Percentiles rank a stretch among this genome's conserved stretches.
phyloP scores from a whole-genome alignment of 2,329 filamentous ascomycete species.

The Emericellopsis atlantica region DNA sequence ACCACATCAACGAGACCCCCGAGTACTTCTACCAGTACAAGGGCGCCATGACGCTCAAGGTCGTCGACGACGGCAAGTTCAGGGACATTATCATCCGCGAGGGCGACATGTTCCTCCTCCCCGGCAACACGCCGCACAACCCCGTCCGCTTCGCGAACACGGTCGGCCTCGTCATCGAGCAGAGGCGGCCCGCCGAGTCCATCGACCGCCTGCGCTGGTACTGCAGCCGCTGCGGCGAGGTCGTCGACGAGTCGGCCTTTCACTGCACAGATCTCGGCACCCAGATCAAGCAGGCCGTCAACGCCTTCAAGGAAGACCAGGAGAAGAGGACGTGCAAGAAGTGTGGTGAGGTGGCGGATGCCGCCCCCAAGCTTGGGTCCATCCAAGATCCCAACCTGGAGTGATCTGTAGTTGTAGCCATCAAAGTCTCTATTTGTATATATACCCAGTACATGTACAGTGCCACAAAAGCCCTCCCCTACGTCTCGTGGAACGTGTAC shows the following conservation, averaged over 20 bases:
- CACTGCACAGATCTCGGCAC: constrained; percentile 83
- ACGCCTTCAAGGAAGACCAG: constrained; percentile 59
- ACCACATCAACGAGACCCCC: constrained; percentile 92
- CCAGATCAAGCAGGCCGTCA: constrained; percentile 87
- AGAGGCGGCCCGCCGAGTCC: constrained; percentile 56
- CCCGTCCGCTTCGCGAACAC: constrained; percentile 88
- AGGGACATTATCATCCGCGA: constrained; percentile 81
- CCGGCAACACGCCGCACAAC: constrained; percentile 91
- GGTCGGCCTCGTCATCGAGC: constrained; percentile 88
- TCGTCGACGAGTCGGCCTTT: constrained; percentile 80
- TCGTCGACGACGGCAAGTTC: constrained; percentile 62
- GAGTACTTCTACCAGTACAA: constrained; percentile 98
- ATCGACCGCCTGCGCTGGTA: constrained; percentile 86
- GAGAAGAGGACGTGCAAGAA: constrained; percentile 60
- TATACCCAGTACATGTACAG: no score
- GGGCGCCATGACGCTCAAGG: constrained; percentile 86
- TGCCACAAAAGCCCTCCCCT: no score
- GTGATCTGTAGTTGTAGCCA: constrained; percentile 1
- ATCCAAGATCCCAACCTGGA: constrained; percentile 46
- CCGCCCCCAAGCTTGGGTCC: constrained; percentile 47
- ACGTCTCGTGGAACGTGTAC: constrained; percentile 65
- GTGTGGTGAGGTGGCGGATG: constrained; percentile 68
- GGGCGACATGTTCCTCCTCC: constrained; percentile 87
- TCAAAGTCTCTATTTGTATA: background rate
- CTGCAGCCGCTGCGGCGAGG: constrained; percentile 51